Base-by-base conservation (phyloP, 1,284 basidiomycete species). In the Moesziomyces sp. region DNA sequence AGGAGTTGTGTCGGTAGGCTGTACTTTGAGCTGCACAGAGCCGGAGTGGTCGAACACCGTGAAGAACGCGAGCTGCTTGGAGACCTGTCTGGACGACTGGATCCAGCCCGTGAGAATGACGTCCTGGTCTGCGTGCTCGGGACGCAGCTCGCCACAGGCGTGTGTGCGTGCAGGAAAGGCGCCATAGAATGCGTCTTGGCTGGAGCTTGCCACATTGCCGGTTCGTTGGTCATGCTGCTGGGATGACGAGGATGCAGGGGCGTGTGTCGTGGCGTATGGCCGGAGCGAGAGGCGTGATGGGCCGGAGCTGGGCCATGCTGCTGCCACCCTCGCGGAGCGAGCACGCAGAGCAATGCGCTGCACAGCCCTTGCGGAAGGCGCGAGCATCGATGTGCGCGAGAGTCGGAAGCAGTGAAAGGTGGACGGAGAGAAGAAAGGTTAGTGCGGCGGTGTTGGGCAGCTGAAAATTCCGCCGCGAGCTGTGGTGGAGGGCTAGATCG, bases 31-130 rank as follows among this genome's bases (percentile, higher is more conserved):
- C 85, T 97, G 94, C 0, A 90, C 89, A 0, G 88, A 88, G 46
- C 92, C 91, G 64, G 88, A 88, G 49, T 89, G 87, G 83, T 95
- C 93, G 76, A 90, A 91, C 76, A 97, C 87, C 23, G 90, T 90
- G 85, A 90, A 89, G 86, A 94, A 93, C 52, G 91, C 91, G 80
- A 93, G 82, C 74, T 84, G 86, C 85, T 88, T 90, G 85, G 86
- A 87, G 16, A 90, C 73, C 5, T 61, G 91, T 89, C 92, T 89
- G 83, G 89, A 89, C 66, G 89, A 87, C 70, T 91, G 88, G 73
- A 93, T 85, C 90, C 91, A 93, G 43, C 93, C 93, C 19, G 91
- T 87, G 49, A 95, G 86, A 68, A 90, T 86, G 72, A 94, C 91
- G 57, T 83, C 83, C 38, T 86, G 79, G 65, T 90, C 91, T 54